Base-by-base conservation (phyloP, 306 rosid genomes). In the Acacia confusa region DNA sequence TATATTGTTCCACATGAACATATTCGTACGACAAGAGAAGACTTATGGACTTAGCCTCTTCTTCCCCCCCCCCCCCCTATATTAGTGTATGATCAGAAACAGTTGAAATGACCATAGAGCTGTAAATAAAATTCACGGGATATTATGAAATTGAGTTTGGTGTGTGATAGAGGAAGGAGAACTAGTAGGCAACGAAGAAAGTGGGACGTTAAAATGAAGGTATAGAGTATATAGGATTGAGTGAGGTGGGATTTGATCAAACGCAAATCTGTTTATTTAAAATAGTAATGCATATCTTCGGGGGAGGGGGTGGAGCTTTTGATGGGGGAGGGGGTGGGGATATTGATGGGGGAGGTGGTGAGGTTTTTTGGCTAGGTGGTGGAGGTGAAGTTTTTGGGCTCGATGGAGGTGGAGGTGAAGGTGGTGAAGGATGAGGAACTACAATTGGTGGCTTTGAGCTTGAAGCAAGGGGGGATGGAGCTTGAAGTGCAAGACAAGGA, bases 231-330 rank as follows among this genome's bases (percentile, higher is more conserved):
- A 22, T n/a, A 8, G 6, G 64, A 24, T 3, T n/a, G 64, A 9
- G 30, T 57, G 61, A 57, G 28, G 30, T 57, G 6, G 30, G 64
- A 57, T 22, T 8, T 57, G 64, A 22, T 22, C 64, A 50, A 1
- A 17, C 1, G n/a, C 57, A 50, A 50, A 50, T 1, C 2, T 0
- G 4, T 14, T 0, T 4, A 14, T 1, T 1, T 0, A 6, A 0
- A 50, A 17, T 17, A 3, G 20, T 50, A 6, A 17, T 17, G 57
- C 57, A 50, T 11, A 13, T 0, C 1, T 13, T 45, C 6, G 52
- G 6, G 15, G 52, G 52, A 11, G 52, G 52, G 15, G 19, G 52
- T 0, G 52, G 52, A 47, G 34, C 2, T 32, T 32, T 32, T 32
- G 34, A 32, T 32, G 43, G 9, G 43, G 9, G 9, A 9, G 48